Conservation (phyloP, 331 rosid species). For the Stylosanthes scabra region DNA sequence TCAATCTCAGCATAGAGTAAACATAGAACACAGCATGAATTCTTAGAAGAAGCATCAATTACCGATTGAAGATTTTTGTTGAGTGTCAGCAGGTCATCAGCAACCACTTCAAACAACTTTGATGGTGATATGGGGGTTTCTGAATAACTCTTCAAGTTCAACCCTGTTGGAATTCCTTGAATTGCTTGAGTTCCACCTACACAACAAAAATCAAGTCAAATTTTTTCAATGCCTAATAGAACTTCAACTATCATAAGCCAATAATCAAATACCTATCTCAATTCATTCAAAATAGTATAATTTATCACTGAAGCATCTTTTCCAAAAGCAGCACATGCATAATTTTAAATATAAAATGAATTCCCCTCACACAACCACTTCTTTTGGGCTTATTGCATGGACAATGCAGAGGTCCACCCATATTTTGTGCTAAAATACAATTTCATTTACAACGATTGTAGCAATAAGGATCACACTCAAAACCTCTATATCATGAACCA, state of each 20-base stretch:
- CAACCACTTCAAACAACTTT: slow-evolving; percentile 79
- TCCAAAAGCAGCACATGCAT: too few relatives aligned
- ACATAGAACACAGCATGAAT: background rate
- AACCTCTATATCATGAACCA: too few relatives aligned
- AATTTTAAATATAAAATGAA: too few relatives aligned
- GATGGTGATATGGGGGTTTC: slow-evolving; percentile 59
- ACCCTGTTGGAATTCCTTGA: slow-evolving; percentile 57
- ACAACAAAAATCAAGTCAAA: slow-evolving; percentile 31
- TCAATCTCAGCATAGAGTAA: background rate
- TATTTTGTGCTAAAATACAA: too few relatives aligned
- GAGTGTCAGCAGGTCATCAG: slow-evolving; percentile 80
- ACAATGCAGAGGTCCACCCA: too few relatives aligned
- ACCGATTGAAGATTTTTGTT: slow-evolving; percentile 91
- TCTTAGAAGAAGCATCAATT: slow-evolving; percentile 40
- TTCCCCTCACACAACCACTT: too few relatives aligned
- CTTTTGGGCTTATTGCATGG: too few relatives aligned
- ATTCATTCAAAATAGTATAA: slow-evolving; percentile 26
- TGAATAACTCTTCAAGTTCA: slow-evolving; percentile 59
- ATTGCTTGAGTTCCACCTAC: slow-evolving; percentile 53
- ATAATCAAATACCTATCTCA: background rate
- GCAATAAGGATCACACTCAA: too few relatives aligned
- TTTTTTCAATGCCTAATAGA: slow-evolving; percentile 8
- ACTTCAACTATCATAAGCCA: background rate
- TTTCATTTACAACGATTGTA: too few relatives aligned
- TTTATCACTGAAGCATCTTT: too few relatives aligned